Base-by-base conservation (phyloP, 2,329 filamentous ascomycete genomes). In the Calonectria hongkongensis region DNA sequence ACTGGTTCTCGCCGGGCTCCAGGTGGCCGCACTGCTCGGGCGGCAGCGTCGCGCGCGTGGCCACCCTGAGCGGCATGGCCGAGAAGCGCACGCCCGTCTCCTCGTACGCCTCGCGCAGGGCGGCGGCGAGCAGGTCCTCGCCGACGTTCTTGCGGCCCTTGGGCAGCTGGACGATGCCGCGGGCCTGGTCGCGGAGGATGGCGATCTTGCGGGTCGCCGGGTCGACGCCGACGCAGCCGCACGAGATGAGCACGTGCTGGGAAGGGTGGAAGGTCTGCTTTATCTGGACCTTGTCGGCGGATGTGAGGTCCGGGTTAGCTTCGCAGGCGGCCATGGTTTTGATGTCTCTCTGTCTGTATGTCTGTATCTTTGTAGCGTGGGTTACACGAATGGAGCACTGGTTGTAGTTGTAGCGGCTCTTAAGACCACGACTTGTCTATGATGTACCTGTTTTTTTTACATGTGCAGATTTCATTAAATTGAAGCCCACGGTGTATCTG, bases 141-240 rank as follows among this genome's bases (percentile, higher is more conserved):
- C 82, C 83, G 51, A 89, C 85, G 76, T 88, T 85, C 77, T 87
- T 87, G 73, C 86, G 84, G 58, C 87, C 87, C 76, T 88, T 88
- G 62, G 87, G 87, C 8, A 88, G 82, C 78, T 88, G 86, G 76
- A 82, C 85, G 73, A 87, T 85, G 21, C 82, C 81, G 71, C 86
- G 84, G 54, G 81, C 81, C 30, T 79, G 82, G 78, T 88, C 87
- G 78, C 82, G 86, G 25, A 89, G 79, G 45, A 87, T 78, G 36
- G 88, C 81, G 6, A 88, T 81, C 68, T 82, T 84, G 33, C 80
- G 80, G 3, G 79, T 76, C 1, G 67, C 65, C 5, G 82, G 80
- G 76, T 87, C 84, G 66, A 88, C 79, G 12, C 85, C 86, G 48
- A 88, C 85, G 25, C 86, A 87, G 39, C 87, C 87, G 76, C 86